Conservation (phyloP, 495 filamentous ascomycete species). For the Podospora pseudoanserina region DNA sequence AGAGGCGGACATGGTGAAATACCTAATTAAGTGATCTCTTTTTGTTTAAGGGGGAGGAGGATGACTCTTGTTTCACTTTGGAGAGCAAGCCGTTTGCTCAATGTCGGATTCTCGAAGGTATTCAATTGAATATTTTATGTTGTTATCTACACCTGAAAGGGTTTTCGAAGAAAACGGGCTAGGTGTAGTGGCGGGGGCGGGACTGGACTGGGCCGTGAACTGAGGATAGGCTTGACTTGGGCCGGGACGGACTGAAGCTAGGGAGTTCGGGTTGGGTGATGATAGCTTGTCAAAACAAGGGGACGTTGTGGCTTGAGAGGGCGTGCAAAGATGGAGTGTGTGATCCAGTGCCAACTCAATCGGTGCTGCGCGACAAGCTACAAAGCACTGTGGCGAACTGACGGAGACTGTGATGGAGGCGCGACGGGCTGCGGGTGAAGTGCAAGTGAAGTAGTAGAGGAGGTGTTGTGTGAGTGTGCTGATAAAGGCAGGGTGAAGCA, state of each 20-base stretch:
- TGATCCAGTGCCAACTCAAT: conserved; percentile 20
- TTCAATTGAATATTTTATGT: conserved; percentile 46
- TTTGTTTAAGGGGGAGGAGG: conserved; percentile 29
- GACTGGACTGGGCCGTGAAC: conserved; percentile 20
- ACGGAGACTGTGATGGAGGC: not conserved
- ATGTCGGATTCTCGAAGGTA: conserved; percentile 40
- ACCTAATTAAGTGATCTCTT: conserved; percentile 18
- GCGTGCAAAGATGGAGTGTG: conserved; percentile 20
- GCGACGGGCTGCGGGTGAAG: not conserved
- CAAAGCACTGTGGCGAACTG: conserved; percentile 17
- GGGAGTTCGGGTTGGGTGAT: conserved; percentile 10
- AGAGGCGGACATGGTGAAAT: conserved; percentile 46
- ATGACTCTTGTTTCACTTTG: conserved; percentile 27
- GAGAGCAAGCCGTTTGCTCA: conserved; percentile 17
- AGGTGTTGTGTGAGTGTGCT: not conserved
- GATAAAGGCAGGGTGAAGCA: not conserved
- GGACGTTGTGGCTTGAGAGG: conserved; percentile 21
- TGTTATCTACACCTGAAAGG: conserved; percentile 76
- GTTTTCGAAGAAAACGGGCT: conserved; percentile 87
- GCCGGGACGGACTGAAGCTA: conserved; percentile 10
- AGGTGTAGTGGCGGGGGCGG: conserved; percentile 56
- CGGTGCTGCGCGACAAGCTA: conserved; percentile 16
- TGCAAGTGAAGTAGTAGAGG: not conserved
- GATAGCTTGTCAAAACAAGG: conserved; percentile 17
- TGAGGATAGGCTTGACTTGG: not conserved